Base-by-base conservation (phyloP, 164 flowering plant species). In the Vitis cinerea region DNA sequence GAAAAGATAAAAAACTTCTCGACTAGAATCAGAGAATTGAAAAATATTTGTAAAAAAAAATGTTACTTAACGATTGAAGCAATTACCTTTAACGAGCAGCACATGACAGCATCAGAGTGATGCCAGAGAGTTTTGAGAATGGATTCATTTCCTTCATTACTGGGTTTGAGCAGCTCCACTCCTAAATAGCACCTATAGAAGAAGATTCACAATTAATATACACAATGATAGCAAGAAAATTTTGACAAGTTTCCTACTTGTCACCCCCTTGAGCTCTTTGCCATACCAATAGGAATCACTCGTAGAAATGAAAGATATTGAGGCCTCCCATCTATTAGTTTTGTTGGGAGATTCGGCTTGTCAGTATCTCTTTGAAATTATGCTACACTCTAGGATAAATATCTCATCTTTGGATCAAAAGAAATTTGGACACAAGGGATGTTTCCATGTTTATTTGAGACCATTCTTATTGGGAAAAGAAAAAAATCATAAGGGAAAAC, bases 11-110 rank as follows among this genome's bases (percentile, higher is more conserved):
- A 23, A 13, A 53, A n/a, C 56, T 13, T 10, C 7, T 15, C 13
- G 47, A 48, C 19, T 14, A 13, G 17, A 44, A 1, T 10, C 19
- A 69, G 64, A 44, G 55, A 67, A 37, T 15, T 6, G 54, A 17
- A 47, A 59, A 37, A 23, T 17, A 67, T 1, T 23, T 14, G 12
- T 58, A 17, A 19, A n/a, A n/a, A 29, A 30, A 13, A 50, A 10
- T 30, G 51, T 9, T 15, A 10, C 4, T 15, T 12, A 14, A 10
- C 15, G 10, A 30, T 30, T 53, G 27, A 6, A 63, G 9, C 3
- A 53, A 17, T 55, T 75, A 83, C 88, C 89, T 87, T 85, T 56
- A 85, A 52, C 16, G 88, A 79, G 79, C 88, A 87, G 79, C 91
- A 85, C 74, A 85, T 15, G 27, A 87, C 47, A 29, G 90, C 88